Conservation (phyloP, 2,329 filamentous ascomycete species). For the Cladobotryum mycophilum region DNA sequence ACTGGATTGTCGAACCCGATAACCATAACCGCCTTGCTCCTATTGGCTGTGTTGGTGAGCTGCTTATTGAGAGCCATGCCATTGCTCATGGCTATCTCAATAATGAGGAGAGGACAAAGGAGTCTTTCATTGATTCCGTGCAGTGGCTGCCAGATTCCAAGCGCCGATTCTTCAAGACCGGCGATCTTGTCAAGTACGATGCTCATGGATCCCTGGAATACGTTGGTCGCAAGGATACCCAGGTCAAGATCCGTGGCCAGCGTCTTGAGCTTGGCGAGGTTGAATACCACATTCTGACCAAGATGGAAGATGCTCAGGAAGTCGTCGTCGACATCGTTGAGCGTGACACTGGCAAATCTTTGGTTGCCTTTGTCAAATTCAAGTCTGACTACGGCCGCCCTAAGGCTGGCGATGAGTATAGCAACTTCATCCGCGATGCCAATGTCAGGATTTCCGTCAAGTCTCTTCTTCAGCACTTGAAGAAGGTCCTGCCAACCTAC, state of each 20-base stretch:
- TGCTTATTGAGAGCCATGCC: slow-evolving; percentile 1
- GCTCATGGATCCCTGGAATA: slow-evolving; percentile 3
- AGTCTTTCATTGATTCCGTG: background rate
- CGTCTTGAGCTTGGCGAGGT: slow-evolving; percentile 8
- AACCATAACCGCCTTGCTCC: background rate
- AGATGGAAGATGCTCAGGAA: background rate
- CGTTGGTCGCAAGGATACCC: slow-evolving; percentile 2
- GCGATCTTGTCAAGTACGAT: slow-evolving; percentile 6
- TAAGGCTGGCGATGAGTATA: background rate
- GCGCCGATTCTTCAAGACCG: background rate
- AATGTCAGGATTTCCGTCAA: background rate
- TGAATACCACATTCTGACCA: slow-evolving; percentile 1
- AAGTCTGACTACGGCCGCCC: background rate
- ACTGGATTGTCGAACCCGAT: slow-evolving; percentile 7
- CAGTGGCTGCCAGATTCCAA: background rate
- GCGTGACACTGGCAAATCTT: background rate
- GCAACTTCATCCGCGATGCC: background rate
- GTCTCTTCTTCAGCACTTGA: background rate
- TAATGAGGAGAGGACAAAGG: background rate
- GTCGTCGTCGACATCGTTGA: slow-evolving; percentile 1
- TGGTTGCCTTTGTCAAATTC: background rate
- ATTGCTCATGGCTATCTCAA: background rate
- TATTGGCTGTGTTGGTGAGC: slow-evolving; percentile 1
- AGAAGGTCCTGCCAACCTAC: background rate
- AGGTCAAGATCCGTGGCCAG: slow-evolving; percentile 7